A percentile compares a stretch with the other conserved stretches of the same genome.
phyloP scores from a whole-genome alignment of 1,284 basidiomycete genomes.

The Moesziomyces globuligerus region DNA sequence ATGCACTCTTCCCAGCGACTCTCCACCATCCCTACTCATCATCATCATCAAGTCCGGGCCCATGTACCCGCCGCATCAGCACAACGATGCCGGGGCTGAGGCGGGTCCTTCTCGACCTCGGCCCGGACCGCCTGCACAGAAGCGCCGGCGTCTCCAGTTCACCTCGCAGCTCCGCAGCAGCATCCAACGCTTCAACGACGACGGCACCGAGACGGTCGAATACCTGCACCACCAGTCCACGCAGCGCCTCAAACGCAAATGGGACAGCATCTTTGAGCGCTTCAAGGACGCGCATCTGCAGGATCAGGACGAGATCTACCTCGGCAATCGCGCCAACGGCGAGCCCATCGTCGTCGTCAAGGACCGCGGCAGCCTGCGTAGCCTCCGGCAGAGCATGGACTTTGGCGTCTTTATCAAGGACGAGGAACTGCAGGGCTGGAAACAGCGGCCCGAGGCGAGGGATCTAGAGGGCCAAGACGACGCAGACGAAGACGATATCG shows the following conservation, averaged over 20 bases:
- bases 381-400: constrained; percentile 40
- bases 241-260: constrained; percentile 58
- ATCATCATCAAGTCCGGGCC: not conserved
- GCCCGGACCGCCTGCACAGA: constrained; percentile 7
- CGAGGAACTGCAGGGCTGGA: constrained; percentile 54
- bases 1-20: no score
- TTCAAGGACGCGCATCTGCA: constrained; percentile 63
- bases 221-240: constrained; percentile 57
- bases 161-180: constrained; percentile 33
- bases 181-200: constrained; percentile 49
- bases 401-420: constrained; percentile 63
- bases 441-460: constrained; percentile 26
- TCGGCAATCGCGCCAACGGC: constrained; percentile 51
- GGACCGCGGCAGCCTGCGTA: constrained; percentile 57
- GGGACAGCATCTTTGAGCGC: constrained; percentile 62
- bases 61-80: constrained; percentile 10
- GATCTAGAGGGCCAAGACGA: constrained; percentile 18
- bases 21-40: not conserved
- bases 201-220: constrained; percentile 58
- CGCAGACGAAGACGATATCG: constrained; percentile 28
- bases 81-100: constrained; percentile 4
- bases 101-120: constrained; percentile 23
- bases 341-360: constrained; percentile 54
- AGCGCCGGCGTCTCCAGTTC: constrained; percentile 46
- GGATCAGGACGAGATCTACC: constrained; percentile 64